A percentile compares a stretch with the other conserved stretches of the same genome.
Conservation (phyloP, 2,329 filamentous ascomycete species). For the Aureobasidium leucospermi region DNA sequence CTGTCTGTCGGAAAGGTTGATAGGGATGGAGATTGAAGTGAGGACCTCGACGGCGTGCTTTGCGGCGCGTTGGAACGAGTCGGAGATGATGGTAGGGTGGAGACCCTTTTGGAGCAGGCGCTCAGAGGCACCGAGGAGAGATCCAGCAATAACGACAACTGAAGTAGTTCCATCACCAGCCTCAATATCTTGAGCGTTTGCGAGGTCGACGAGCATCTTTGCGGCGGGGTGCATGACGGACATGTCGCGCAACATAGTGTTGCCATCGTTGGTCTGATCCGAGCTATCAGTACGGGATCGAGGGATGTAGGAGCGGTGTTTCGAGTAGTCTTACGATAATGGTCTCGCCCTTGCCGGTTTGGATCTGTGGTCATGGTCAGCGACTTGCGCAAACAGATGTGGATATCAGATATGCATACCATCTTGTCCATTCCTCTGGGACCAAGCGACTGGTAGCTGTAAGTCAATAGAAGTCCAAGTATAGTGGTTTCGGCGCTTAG, state of each 20-base stretch:
- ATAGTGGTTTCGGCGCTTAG: conserved; percentile 8
- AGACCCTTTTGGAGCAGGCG: conserved; percentile 83
- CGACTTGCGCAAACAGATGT: conserved; percentile 21
- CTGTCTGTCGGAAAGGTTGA: conserved; percentile 77
- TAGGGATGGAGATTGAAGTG: conserved; percentile 91
- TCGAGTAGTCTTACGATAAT: conserved; percentile 59
- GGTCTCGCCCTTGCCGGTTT: conserved; percentile 90
- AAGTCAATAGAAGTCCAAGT: not conserved
- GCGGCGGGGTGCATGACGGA: conserved; percentile 98
- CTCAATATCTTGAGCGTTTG: conserved; percentile 95
- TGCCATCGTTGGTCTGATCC: conserved; percentile 84
- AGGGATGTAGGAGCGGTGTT: not conserved
- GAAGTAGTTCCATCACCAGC: conserved; percentile 97
- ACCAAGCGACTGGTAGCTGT: conserved; percentile 60
- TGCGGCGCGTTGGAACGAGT: conserved; percentile 92
- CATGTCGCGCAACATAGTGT: conserved; percentile 99
- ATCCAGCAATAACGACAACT: conserved; percentile 95
- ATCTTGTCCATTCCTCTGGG: conserved; percentile 99
- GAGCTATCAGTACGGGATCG: conserved; percentile 24
- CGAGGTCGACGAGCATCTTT: conserved; percentile 97
- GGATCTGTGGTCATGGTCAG: conserved; percentile 50
- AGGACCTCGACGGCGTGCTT: conserved; percentile 81
- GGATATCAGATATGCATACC: conserved; percentile 37
- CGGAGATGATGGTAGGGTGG: conserved; percentile 95
- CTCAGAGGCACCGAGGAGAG: conserved; percentile 87